Conservation (phyloP, 176 grass and related monocot genomes). For the Avena atlantica region DNA sequence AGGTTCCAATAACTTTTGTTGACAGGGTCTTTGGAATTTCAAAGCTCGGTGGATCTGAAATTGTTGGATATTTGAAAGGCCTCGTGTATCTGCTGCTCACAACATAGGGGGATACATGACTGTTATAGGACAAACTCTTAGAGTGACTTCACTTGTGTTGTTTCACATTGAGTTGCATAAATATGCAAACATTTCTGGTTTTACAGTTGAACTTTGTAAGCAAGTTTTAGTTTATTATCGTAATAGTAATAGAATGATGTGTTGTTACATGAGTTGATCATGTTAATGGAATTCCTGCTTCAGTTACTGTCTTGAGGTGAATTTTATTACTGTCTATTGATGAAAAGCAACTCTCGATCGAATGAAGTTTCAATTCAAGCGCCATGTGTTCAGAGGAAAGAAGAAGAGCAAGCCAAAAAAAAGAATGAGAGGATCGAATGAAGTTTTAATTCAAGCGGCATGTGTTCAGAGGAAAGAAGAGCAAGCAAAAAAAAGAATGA, state of each 20-base stretch:
- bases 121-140: neutral
- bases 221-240: neutral
- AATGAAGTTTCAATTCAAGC: no score
- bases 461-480: no score
- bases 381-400: no score
- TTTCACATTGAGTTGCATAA: conserved; percentile 12
- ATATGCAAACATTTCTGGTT: neutral
- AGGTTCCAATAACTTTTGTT: conserved; percentile 97
- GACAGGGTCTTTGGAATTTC: conserved; percentile 94
- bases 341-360: neutral
- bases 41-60: conserved; percentile 98
- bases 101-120: conserved; percentile 53
- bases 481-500: no score
- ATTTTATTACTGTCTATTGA: neutral
- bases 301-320: neutral
- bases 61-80: conserved; percentile 93
- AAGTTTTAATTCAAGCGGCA: no score
- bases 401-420: no score
- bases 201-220: neutral
- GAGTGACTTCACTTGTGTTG: conserved; percentile 10
- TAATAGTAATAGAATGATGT: neutral
- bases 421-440: no score
- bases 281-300: neutral
- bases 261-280: neutral
- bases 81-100: conserved; percentile 83